These are phyloP conservation scores for Andrographis paniculata DNA, from an alignment of 305 asterid genomes.

Conservation along the genomic window DNA sequence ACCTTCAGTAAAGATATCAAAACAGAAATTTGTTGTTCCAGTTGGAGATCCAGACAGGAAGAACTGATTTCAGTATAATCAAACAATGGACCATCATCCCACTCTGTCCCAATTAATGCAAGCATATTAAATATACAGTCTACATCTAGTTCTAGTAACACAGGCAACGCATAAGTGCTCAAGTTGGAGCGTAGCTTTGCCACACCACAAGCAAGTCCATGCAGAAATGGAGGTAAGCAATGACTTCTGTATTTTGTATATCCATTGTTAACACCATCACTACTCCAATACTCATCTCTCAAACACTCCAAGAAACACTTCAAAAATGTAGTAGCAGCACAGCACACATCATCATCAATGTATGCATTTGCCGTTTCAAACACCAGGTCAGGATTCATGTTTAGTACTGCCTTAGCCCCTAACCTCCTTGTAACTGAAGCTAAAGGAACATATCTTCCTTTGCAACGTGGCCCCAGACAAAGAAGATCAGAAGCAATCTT, in stretches of 20 bases:
- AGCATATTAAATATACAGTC: slow-evolving; percentile 86
- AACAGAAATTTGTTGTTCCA: slow-evolving; percentile 71
- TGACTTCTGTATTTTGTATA: slow-evolving; percentile 60
- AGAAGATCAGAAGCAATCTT: slow-evolving; percentile 79
- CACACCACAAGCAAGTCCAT: slow-evolving; percentile 74
- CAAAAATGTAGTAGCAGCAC: slow-evolving; percentile 84
- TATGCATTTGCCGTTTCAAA: slow-evolving; percentile 67
- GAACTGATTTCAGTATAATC: slow-evolving; percentile 33
- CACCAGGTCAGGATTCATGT: slow-evolving; percentile 62
- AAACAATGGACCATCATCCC: slow-evolving; percentile 34
- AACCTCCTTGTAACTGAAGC: slow-evolving; percentile 82
- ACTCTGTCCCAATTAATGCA: slow-evolving; percentile 53
- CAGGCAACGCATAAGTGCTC: slow-evolving; percentile 89
- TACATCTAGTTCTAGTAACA: slow-evolving; percentile 71
- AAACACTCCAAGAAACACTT: slow-evolving; percentile 82
- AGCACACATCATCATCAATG: slow-evolving; percentile 85
- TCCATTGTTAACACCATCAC: slow-evolving; percentile 71
- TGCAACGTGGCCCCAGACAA: slow-evolving; percentile 81
- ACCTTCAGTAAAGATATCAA: slow-evolving; percentile 86
- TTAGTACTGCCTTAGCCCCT: slow-evolving; percentile 68
- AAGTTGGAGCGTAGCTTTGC: slow-evolving; percentile 80
- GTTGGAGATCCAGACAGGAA: slow-evolving; percentile 34
- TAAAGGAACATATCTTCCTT: slow-evolving; percentile 87
- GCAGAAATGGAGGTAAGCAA: slow-evolving; percentile 69
- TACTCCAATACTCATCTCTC: slow-evolving; percentile 85